Conservation (phyloP, 768 basidiomycete species). For the Coprinellus aureogranulatus region DNA sequence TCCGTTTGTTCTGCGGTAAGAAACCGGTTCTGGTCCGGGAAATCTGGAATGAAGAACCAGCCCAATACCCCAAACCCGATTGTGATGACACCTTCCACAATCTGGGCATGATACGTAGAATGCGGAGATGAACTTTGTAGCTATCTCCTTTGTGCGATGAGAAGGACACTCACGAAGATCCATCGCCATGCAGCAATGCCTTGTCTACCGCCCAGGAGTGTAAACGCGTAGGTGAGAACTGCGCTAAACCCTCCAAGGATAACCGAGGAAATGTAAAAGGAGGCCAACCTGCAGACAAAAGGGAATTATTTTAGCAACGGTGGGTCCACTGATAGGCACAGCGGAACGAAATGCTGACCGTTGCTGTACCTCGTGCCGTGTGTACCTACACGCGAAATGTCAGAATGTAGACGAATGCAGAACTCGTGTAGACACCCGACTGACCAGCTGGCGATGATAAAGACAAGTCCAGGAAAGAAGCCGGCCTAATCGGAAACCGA, state of each 20-base stretch:
- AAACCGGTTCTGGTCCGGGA: slow-evolving; percentile 49
- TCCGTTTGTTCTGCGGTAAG: slow-evolving; percentile 40
- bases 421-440: slow-evolving; percentile 4
- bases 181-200: slow-evolving; percentile 51
- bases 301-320: not conserved
- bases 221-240: slow-evolving; percentile 44
- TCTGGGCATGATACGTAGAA: slow-evolving; percentile 26
- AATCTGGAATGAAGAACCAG: slow-evolving; percentile 45
- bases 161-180: slow-evolving; percentile 43
- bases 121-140: no score
- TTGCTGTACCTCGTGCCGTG: slow-evolving; percentile 50
- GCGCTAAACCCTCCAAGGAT: slow-evolving; percentile 47
- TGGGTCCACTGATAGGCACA: not conserved
- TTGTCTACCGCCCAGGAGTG: slow-evolving; percentile 37
- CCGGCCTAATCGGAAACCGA: slow-evolving; percentile 41
- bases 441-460: slow-evolving; percentile 50
- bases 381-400: slow-evolving; percentile 37
- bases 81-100: slow-evolving; percentile 49
- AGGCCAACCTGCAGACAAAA: slow-evolving; percentile 41
- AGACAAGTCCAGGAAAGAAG: slow-evolving; percentile 50
- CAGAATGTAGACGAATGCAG: not conserved
- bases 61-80: slow-evolving; percentile 40
- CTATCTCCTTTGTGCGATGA: not conserved
- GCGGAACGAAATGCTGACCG: slow-evolving; percentile 26
- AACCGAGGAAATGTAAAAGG: slow-evolving; percentile 44